Evolutionary conservation across 2,329 filamentous ascomycete genomes (phyloP).

Genomic region (Ophiosphaerella narmari): DNA sequence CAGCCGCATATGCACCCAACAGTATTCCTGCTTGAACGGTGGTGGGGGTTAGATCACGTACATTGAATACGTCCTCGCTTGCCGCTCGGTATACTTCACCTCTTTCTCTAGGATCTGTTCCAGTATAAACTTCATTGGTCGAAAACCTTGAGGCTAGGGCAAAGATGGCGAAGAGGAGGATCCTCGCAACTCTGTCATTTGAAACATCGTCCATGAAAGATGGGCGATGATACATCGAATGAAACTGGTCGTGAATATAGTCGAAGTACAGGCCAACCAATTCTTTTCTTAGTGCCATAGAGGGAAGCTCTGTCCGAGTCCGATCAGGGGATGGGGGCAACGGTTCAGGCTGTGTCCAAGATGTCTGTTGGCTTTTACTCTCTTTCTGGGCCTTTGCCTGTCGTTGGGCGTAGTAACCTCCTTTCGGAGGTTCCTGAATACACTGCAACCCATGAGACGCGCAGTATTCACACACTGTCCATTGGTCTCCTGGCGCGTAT

Average conservation of each 20-base stretch:
- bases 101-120: constrained; percentile 18
- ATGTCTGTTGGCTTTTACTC: constrained; percentile 6
- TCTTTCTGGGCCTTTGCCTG: constrained; percentile 19
- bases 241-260: constrained; percentile 32
- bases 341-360: neutral
- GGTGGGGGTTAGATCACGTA: constrained; percentile 20
- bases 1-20: constrained; percentile 28
- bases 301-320: constrained; percentile 13
- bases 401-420: constrained; percentile 30
- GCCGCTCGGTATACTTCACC: constrained; percentile 20
- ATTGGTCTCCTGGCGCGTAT: constrained; percentile 17
- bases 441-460: constrained; percentile 22
- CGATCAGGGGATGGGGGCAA: constrained; percentile 7
- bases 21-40: constrained; percentile 26
- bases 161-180: constrained; percentile 26
- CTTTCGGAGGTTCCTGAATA: constrained; percentile 27
- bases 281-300: constrained; percentile 19
- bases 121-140: constrained; percentile 14
- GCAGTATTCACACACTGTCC: constrained; percentile 24
- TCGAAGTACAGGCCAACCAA: constrained; percentile 28
- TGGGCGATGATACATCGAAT: constrained; percentile 27
- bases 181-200: constrained; percentile 16
- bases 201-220: constrained; percentile 25
- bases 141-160: constrained; percentile 28
- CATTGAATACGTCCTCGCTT: constrained; percentile 22